Evolutionary conservation across 208 protist genomes (phyloP), one percentile per base, ranked within the genome.

Genomic region (Trypanosoma brucei): DNA sequence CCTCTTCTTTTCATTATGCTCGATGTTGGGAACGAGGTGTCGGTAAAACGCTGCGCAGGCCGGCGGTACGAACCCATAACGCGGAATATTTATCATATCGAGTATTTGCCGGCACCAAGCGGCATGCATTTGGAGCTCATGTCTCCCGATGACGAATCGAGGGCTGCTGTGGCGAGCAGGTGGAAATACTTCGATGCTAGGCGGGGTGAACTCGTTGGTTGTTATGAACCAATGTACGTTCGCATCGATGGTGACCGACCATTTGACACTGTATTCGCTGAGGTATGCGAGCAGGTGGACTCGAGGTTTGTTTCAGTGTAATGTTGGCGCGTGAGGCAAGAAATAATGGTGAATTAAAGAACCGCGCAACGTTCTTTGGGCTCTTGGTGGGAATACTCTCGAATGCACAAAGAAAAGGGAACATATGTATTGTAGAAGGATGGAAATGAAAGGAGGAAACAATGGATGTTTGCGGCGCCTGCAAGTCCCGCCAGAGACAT

Each of bases 1-100:
- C 85, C 87, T 1, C 75, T 90, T 51, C 66, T 63, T 9, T 74
- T 93, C 56, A 73, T 95, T 55, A 69, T 83, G 57, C 75, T 93
- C 40, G 75, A 91, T 64, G 70, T 87, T 1, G 62, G 76, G 0
- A 70, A 70, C 30, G 56, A 58, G 0, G 70, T 80, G 37, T 72
- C 77, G 7, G 62, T 78, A 30, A 59, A 54, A n/a, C 81, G 86
- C 35, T 77, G 59, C 31, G 54, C 68, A 3, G 59, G 45, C 44
- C 63, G 81, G 6, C 49, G 53, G 9, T 59, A 58, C 44, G 70
- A 76, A 44, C 42, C 70, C 1, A 39, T 42, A 5, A 78, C 70
- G 35, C 48, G 66, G 9, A 62, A 55, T 35, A 61, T 70, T 30
- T 68, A 74, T 62, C 54, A 77, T 50, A 53, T 55, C 6, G 56